Evolutionary conservation across 345 rosid species (phyloP).

Genomic region (Hibiscus syriacus): DNA sequence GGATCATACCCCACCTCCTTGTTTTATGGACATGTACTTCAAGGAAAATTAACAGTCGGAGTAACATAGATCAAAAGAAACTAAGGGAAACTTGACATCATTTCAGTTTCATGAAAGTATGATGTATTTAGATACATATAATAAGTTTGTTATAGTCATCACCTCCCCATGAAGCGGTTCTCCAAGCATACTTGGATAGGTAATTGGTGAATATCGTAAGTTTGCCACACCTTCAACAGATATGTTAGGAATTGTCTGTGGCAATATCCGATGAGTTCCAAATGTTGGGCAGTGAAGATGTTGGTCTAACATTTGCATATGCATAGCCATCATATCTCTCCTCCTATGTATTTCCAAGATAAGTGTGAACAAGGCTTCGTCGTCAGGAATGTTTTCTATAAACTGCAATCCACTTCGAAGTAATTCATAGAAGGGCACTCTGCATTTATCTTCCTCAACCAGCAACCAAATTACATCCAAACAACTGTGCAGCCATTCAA

Average conservation of each 20-base stretch:
- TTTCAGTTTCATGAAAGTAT: neutral
- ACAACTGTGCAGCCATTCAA: constrained; percentile 86
- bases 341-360: constrained; percentile 94
- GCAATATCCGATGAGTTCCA: constrained; percentile 80
- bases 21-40: neutral
- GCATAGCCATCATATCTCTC: constrained; percentile 96
- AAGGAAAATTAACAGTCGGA: neutral
- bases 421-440: constrained; percentile 92
- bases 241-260: constrained; percentile 58
- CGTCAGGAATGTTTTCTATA: constrained; percentile 91
- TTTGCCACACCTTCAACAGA: constrained; percentile 65
- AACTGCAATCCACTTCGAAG: constrained; percentile 90
- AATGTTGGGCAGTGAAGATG: constrained; percentile 96
- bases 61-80: neutral
- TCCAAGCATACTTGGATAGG: constrained; percentile 96
- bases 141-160: neutral
- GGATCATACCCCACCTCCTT: neutral
- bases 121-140: too few relatives aligned
- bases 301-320: constrained; percentile 96
- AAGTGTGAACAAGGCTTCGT: constrained; percentile 90
- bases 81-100: neutral
- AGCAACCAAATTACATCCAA: constrained; percentile 90
- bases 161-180: constrained; percentile 99
- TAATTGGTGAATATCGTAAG: constrained; percentile 81
- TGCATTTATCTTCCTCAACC: constrained; percentile 78